These are phyloP conservation scores for Alternaria novae-zelandiae DNA, from an alignment of 2,329 filamentous ascomycete genomes.

Conservation along the genomic window DNA sequence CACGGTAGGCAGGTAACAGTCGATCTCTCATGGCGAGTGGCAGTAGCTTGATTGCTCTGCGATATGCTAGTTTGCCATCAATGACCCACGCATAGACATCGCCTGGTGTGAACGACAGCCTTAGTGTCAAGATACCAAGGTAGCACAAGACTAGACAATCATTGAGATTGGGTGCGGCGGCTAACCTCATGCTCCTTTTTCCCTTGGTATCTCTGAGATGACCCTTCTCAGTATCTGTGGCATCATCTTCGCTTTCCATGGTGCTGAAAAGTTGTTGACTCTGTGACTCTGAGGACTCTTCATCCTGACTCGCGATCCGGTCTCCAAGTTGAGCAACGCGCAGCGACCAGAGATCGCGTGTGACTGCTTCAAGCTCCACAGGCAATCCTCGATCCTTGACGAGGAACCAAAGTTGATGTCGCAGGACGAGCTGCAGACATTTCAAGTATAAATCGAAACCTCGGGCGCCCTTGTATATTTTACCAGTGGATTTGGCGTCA, in stretches of 20 bases:
- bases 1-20: conserved; percentile 67
- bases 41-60: conserved; percentile 64
- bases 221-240: conserved; percentile 42
- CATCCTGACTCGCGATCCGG: conserved; percentile 46
- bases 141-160: conserved; percentile 84
- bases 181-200: conserved; percentile 54
- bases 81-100: conserved; percentile 74
- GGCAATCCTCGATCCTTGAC: conserved; percentile 70
- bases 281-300: conserved; percentile 43
- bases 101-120: conserved; percentile 75
- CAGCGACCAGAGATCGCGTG: conserved; percentile 85
- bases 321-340: conserved; percentile 66
- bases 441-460: conserved; percentile 83
- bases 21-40: conserved; percentile 70
- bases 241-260: conserved; percentile 53
- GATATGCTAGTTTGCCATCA: conserved; percentile 72
- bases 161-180: conserved; percentile 66
- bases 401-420: conserved; percentile 80
- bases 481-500: conserved; percentile 52
- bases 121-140: conserved; percentile 75
- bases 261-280: conserved; percentile 66
- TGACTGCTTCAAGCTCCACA: conserved; percentile 75
- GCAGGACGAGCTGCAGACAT: conserved; percentile 81
- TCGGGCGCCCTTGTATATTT: conserved; percentile 68
- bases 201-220: conserved; percentile 34